These are phyloP conservation scores for Arthrobotrys sinensis DNA, from an alignment of 2,329 filamentous ascomycete species.

Conservation along the genomic window DNA sequence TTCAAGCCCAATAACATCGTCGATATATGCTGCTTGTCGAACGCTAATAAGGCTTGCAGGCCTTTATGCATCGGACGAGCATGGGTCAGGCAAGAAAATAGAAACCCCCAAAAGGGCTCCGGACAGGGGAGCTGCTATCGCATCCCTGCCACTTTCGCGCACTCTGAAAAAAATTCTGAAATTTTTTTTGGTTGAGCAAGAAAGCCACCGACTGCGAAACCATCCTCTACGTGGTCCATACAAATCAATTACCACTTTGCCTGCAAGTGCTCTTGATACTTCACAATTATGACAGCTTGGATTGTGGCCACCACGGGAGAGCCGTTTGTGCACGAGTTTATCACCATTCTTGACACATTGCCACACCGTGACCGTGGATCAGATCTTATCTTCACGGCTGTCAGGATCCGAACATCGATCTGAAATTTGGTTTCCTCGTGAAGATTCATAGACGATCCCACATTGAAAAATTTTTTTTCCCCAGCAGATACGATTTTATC, in stretches of 20 bases:
- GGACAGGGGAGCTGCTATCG: conserved; percentile 55
- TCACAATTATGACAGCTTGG: not conserved
- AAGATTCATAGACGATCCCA: conserved; percentile 13
- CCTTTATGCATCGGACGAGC: conserved; percentile 61
- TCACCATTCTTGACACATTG: conserved; percentile 29
- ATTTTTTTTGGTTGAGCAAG: conserved; percentile 53
- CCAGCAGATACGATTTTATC: conserved; percentile 22
- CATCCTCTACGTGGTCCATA: conserved; percentile 26
- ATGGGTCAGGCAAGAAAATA: conserved; percentile 53
- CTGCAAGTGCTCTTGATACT: not conserved
- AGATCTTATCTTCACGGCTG: conserved; percentile 31
- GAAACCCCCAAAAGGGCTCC: conserved; percentile 50
- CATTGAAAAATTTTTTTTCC: conserved; percentile 15
- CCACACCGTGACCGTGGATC: not conserved
- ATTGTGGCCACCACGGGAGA: conserved; percentile 1
- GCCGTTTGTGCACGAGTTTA: not conserved
- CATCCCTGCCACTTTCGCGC: conserved; percentile 52
- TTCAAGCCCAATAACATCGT: conserved; percentile 46
- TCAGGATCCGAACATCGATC: conserved; percentile 30
- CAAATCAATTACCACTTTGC: conserved; percentile 4
- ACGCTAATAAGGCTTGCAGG: conserved; percentile 58
- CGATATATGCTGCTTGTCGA: conserved; percentile 36
- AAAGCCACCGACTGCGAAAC: conserved; percentile 19
- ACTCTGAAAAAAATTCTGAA: conserved; percentile 41
- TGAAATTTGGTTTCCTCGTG: not conserved